Conservation (phyloP, 805 yeast genomes). For the Candida vaughaniae region DNA sequence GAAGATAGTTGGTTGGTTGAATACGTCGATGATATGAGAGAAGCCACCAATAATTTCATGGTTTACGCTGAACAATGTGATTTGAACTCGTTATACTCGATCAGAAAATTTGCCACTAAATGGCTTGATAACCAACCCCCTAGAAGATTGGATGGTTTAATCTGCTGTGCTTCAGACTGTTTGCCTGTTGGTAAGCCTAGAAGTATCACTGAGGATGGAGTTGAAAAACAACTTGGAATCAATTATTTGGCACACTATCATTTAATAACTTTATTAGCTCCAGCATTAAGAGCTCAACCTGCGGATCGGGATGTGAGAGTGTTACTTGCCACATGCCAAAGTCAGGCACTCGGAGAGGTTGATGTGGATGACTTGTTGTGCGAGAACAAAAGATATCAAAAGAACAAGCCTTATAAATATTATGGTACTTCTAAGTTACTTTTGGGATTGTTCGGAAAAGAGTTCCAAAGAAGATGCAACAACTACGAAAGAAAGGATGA, state of each 20-base stretch:
- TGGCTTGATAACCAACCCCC: slow-evolving; percentile 94
- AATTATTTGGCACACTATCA: slow-evolving; percentile 84
- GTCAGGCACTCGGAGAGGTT: slow-evolving; percentile 71
- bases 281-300: slow-evolving; percentile 84
- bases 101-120: slow-evolving; percentile 86
- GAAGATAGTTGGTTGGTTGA: slow-evolving; percentile 76
- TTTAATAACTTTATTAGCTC: slow-evolving; percentile 74
- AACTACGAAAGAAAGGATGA: slow-evolving; percentile 66
- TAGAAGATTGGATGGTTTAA: slow-evolving; percentile 83
- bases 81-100: slow-evolving; percentile 65
- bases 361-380: slow-evolving; percentile 65
- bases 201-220: slow-evolving; percentile 71
- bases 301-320: slow-evolving; percentile 93
- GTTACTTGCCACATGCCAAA: slow-evolving; percentile 71
- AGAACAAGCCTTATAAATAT: slow-evolving; percentile 64
- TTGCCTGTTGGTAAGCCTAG: slow-evolving; percentile 70
- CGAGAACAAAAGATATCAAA: slow-evolving; percentile 58
- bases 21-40: slow-evolving; percentile 74
- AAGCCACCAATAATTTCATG: slow-evolving; percentile 63
- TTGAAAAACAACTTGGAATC: slow-evolving; percentile 80
- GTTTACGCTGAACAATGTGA: slow-evolving; percentile 93
- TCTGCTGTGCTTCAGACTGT: slow-evolving; percentile 84
- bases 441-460: slow-evolving; percentile 71
- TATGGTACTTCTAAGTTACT: slow-evolving; percentile 82
- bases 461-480: slow-evolving; percentile 66